Evolutionary conservation across 192 early-diverging fungal species (phyloP).

Genomic region (Pilobolus umbonatus): DNA sequence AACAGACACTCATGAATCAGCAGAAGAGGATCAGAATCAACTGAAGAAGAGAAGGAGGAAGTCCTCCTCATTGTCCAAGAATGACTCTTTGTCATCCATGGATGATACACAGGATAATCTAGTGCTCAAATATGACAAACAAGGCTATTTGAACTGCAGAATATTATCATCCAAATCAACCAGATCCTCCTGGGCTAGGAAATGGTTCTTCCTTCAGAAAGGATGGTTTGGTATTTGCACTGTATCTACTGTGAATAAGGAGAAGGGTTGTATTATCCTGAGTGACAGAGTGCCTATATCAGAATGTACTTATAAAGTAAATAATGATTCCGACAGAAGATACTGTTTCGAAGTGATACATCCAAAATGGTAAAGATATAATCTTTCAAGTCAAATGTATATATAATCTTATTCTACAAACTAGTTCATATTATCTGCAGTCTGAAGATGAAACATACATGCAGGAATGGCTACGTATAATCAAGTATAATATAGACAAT

Average conservation of each 20-base stretch:
- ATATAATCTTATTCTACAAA: neutral
- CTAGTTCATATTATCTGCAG: conserved; percentile 46
- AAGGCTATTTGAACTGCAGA: conserved; percentile 59
- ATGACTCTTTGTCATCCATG: no score
- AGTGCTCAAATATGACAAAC: conserved; percentile 37
- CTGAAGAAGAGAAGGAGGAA: neutral
- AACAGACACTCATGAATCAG: conserved; percentile 9
- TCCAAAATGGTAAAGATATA: conserved; percentile 54
- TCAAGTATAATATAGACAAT: conserved; percentile 15
- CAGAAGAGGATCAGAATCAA: conserved; percentile 9
- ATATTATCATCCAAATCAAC: conserved; percentile 33
- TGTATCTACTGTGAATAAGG: conserved; percentile 38
- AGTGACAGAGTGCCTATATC: conserved; percentile 52
- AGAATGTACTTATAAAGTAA: conserved; percentile 48
- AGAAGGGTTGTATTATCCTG: conserved; percentile 21
- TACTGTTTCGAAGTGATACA: conserved; percentile 70
- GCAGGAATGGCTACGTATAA: conserved; percentile 50
- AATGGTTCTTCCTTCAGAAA: conserved; percentile 60
- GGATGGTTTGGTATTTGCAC: conserved; percentile 48
- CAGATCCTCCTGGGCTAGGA: conserved; percentile 44
- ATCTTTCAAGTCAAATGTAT: neutral
- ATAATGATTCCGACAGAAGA: conserved; percentile 53
- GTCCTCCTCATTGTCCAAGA: no score
- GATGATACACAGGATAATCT: neutral
- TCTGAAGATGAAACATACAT: conserved; percentile 72